Evolutionary conservation across 2,329 filamentous ascomycete species (phyloP), one percentile per base, ranked within the genome.

Genomic region (Colletotrichum theobromicola): DNA sequence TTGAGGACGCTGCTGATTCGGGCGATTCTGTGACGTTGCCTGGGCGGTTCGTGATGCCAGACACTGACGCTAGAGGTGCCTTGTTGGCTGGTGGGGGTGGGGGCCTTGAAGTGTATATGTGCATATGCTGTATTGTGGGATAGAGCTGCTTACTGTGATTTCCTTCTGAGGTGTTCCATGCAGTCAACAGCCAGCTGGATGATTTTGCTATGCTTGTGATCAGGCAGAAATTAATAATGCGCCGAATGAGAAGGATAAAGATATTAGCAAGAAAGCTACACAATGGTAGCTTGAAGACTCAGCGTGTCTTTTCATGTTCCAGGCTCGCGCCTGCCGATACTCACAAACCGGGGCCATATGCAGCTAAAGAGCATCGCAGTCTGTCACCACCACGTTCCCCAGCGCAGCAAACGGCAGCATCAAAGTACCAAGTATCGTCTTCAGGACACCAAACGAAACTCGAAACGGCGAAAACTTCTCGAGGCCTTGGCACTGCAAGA

Each of bases 21-120:
- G 61, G 69, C 68, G 68, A 60, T 67, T 63, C 62, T 75, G 68
- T 75, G 72, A 75, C 72, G 72, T 75, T 75, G 72, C 72, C 72
- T 75, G 69, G 67, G 68, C 34, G 63, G 62, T 72, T 75, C 72
- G 68, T 75, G 72, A 72, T 75, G 72, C 61, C 61, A 64, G 57
- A 66, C 60, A 60, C 67, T 35, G 55, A 60, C 67, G 67, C 61
- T 50, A 28, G 55, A 68, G 18, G 72, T 74, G 60, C 60, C 60
- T 70, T 60, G 66, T 61, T 65, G 62, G 62, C 35, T 74, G 68
- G 72, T 72, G 72, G 72, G 72, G 68, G 72, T 74, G 72, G 72
- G 72, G 67, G 42, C 34, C 24, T 53, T 30, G 28, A 42, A 7
- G 6, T 18, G 42, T 15, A 24, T 75, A 74, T 4, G 15, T 26